Evolutionary conservation across 331 rosid genomes (phyloP).

Genomic region (Arachis monticola): DNA sequence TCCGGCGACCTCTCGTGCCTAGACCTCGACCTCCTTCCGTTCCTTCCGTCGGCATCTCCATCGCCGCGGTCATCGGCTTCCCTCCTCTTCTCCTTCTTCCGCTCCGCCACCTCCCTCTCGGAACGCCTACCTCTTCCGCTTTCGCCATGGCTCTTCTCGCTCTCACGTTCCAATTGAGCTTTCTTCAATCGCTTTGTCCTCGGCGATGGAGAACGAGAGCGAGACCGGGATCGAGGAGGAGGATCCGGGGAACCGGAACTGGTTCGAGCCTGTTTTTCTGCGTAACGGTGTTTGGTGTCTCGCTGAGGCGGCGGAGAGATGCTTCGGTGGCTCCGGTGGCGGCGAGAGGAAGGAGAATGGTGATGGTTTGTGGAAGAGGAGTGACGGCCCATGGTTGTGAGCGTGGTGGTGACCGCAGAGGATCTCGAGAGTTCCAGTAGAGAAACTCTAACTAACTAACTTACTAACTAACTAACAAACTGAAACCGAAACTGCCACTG

Average conservation of each 20-base stretch:
- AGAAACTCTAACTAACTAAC: background rate
- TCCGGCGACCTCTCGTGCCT: constrained; percentile 58
- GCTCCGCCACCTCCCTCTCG: constrained; percentile 53
- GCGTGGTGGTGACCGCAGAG: background rate
- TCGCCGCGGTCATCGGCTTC: constrained; percentile 40
- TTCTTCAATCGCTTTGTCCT: constrained; percentile 69
- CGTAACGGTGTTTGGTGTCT: constrained; percentile 47
- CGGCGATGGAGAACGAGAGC: constrained; percentile 69
- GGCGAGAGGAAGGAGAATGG: constrained; percentile 49
- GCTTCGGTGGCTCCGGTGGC: constrained; percentile 47
- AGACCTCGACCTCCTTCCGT: constrained; percentile 59
- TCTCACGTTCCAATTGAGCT: constrained; percentile 47
- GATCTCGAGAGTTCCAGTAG: constrained; percentile 1
- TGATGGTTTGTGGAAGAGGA: constrained; percentile 23
- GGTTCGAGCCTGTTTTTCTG: constrained; percentile 46
- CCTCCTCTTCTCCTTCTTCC: constrained; percentile 67
- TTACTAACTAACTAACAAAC: background rate
- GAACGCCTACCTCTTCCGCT: constrained; percentile 53
- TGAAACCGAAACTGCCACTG: background rate
- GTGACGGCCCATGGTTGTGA: constrained; percentile 45
- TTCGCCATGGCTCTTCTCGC: constrained; percentile 42
- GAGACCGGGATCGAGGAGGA: constrained; percentile 41
- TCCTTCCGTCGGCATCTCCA: constrained; percentile 15
- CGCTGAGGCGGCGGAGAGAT: constrained; percentile 43
- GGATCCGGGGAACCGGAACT: constrained; percentile 54